These are phyloP conservation scores for Cutaneotrichosporon dermatis DNA, from an alignment of 1,284 basidiomycete species.

Conservation along the genomic window DNA sequence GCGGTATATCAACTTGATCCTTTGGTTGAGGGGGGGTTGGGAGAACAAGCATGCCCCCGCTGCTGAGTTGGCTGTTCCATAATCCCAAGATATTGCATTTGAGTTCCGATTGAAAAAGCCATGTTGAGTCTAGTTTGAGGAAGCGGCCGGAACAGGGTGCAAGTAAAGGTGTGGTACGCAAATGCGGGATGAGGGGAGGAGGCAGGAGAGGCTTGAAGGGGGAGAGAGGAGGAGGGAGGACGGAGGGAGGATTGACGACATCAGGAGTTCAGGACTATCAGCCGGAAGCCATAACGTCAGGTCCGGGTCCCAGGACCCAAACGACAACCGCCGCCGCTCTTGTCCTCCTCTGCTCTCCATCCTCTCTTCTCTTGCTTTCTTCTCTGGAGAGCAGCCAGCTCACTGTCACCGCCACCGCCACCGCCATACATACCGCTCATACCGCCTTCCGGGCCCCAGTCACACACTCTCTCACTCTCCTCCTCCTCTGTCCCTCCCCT, in stretches of 20 bases:
- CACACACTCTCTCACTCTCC: neutral
- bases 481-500: neutral
- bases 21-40: no score
- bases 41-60: no score
- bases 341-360: neutral
- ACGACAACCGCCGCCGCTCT: neutral
- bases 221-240: neutral
- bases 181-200: no score
- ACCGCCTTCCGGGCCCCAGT: neutral
- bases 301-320: conserved; percentile 1
- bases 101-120: no score
- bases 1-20: no score
- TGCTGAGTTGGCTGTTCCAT: no score
- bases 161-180: no score
- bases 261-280: neutral
- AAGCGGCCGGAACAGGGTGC: no score
- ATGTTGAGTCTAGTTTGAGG: no score
- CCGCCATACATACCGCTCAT: neutral
- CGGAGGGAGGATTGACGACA: neutral
- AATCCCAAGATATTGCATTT: no score
- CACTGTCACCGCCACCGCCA: neutral
- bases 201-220: neutral
- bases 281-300: neutral
- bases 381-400: neutral
- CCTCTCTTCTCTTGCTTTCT: neutral